Conservation (phyloP, 192 early-diverging fungal genomes). For the Hyaloraphidium curvatum region DNA sequence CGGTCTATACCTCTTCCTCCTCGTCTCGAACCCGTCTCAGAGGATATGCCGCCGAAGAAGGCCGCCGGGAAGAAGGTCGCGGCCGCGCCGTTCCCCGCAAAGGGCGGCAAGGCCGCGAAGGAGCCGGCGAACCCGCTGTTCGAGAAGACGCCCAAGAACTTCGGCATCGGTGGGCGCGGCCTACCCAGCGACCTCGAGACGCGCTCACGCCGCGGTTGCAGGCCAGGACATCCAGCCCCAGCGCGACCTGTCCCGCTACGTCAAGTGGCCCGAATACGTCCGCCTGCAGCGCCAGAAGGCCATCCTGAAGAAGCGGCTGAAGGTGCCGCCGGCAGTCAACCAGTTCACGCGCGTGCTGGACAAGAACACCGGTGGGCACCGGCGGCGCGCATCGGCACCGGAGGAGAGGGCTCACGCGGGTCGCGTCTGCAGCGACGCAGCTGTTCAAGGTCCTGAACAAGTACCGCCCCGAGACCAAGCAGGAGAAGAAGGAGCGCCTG, state of each 20-base stretch:
- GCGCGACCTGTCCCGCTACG: slow-evolving; percentile 87
- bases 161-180: slow-evolving; percentile 60
- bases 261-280: slow-evolving; percentile 98
- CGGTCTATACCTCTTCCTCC: too few relatives aligned
- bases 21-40: too few relatives aligned
- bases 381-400: too few relatives aligned
- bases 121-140: slow-evolving; percentile 65
- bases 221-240: slow-evolving; percentile 92
- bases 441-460: slow-evolving; percentile 96
- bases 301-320: slow-evolving; percentile 93
- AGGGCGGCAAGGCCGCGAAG: slow-evolving; percentile 26
- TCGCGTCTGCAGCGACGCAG: slow-evolving; percentile 47
- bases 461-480: slow-evolving; percentile 97
- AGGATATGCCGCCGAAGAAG: slow-evolving; percentile 14
- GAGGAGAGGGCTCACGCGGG: background rate
- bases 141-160: slow-evolving; percentile 85
- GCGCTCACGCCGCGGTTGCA: slow-evolving; percentile 5
- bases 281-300: slow-evolving; percentile 96
- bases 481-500: slow-evolving; percentile 90
- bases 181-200: background rate
- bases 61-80: slow-evolving; percentile 68
- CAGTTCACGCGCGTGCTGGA: slow-evolving; percentile 97
- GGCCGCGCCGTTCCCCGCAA: slow-evolving; percentile 42
- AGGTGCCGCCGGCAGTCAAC: slow-evolving; percentile 99
- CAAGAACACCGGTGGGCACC: slow-evolving; percentile 72